Conservation (phyloP, 2,329 filamentous ascomycete genomes). For the Dichotomopilus funicola region DNA sequence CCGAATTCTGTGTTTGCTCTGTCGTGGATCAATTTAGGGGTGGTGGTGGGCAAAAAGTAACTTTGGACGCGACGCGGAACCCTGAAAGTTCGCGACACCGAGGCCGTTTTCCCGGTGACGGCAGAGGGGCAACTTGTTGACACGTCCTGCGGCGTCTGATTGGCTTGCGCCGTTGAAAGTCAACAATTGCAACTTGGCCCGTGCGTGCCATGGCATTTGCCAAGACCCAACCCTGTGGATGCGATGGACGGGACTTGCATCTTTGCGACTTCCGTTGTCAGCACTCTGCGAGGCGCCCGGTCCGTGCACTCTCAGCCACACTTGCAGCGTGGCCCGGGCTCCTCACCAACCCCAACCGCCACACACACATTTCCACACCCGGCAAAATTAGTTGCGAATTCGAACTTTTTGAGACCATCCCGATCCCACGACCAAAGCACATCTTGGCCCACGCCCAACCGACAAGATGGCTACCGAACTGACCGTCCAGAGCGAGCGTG, state of each 20-base stretch:
- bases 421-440: conserved; percentile 21
- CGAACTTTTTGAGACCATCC: conserved; percentile 18
- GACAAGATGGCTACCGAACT: conserved; percentile 93
- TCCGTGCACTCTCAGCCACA: too few relatives aligned
- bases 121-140: conserved; percentile 9
- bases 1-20: not conserved
- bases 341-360: too few relatives aligned
- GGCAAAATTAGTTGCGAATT: too few relatives aligned
- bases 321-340: too few relatives aligned
- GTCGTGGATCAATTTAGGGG: not conserved
- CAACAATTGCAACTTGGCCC: too few relatives aligned
- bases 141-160: not conserved
- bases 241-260: too few relatives aligned
- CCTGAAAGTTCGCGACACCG: not conserved
- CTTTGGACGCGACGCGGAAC: conserved; percentile 12
- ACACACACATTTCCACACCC: too few relatives aligned
- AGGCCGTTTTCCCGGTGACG: not conserved
- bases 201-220: too few relatives aligned
- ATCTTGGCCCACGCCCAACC: conserved; percentile 36
- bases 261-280: too few relatives aligned
- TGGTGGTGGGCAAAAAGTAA: not conserved
- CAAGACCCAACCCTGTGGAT: too few relatives aligned
- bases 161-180: too few relatives aligned
- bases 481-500: conserved; percentile 99
- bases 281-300: too few relatives aligned